Base-by-base conservation (phyloP, 2,329 filamentous ascomycete genomes). In the Cercospora zeina region DNA sequence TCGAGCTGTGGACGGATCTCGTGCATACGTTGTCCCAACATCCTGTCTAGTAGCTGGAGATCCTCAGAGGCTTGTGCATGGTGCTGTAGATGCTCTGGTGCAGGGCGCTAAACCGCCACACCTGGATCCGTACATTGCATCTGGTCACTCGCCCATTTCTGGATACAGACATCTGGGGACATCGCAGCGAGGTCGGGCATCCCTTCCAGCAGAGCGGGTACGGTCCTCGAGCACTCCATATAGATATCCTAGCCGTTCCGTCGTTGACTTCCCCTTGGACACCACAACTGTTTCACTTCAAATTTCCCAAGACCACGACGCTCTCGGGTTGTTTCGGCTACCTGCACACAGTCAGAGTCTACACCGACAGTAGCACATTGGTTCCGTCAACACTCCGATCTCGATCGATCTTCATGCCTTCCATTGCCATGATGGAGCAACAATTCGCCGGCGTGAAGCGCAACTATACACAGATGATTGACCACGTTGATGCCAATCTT, bases 161-260 rank as follows among this genome's bases (percentile, higher is more conserved):
- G 54, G 42, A 55, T 37, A 14, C 56, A 34, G 45, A 36, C 49
- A 42, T 36, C 21, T 34, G 31, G 34, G 36, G 21, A 45, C 27
- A 60, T 31, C 21, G 31, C 24, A 21, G 37, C 37, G 33, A 54
- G 50, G 33, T 34, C 58, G 49, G 58, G 36, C 42, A 33, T 24
- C 49, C 39, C 11, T 47, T 60, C 49, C 49, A 49, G 33, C 49
- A 54, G 57, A 37, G 62, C 59, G 62, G 59, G 30, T 63, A 30
- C 37, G 57, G 45, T 31, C 49, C 53, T 61, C 50, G 59, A 53
- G 34, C 30, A 57, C 61, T 63, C 63, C 63, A 66, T 67, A 67
- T 66, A 67, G 62, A 66, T 66, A 67, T 45, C 45, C 45, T 19
- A 59, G 47, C 56, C 58, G 63, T 66, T 66, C 59, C 58, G 51